Percentiles rank a stretch among this genome's conserved stretches.
phyloP scores from a whole-genome alignment of 345 rosid species.

The Lepidium africanum region DNA sequence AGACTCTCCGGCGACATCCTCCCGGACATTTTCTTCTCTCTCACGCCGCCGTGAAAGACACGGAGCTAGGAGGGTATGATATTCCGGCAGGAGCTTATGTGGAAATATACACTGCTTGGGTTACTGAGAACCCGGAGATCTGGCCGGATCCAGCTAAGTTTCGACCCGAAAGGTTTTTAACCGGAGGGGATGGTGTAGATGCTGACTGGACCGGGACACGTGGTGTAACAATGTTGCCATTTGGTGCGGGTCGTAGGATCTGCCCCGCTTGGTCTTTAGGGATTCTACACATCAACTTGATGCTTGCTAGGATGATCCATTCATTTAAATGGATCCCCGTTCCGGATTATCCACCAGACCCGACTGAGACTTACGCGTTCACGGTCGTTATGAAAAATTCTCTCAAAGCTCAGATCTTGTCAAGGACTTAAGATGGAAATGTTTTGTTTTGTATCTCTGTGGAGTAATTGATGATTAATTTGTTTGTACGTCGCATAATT shows the following conservation, averaged over 20 bases:
- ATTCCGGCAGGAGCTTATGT: constrained; percentile 60
- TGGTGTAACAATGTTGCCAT: constrained; percentile 72
- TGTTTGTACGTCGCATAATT: background rate
- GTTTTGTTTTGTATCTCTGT: background rate
- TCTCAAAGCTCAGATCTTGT: constrained; percentile 55
- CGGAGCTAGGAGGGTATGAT: constrained; percentile 68
- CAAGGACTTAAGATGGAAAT: constrained; percentile 32
- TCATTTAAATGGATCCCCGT: constrained; percentile 66
- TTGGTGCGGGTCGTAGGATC: constrained; percentile 89
- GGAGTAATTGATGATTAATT: background rate
- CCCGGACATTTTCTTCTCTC: constrained; percentile 89
- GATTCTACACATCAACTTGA: constrained; percentile 50
- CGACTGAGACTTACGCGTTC: constrained; percentile 78
- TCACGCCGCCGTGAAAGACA: constrained; percentile 58
- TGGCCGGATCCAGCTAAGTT: constrained; percentile 73
- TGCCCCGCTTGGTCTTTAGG: constrained; percentile 91
- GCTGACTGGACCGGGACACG: constrained; percentile 84
- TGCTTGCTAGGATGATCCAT: constrained; percentile 85
- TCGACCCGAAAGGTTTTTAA: constrained; percentile 76
- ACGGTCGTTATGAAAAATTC: constrained; percentile 91
- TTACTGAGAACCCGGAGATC: constrained; percentile 66
- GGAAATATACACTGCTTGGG: constrained; percentile 94
- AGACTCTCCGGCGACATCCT: constrained; percentile 90
- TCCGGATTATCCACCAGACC: constrained; percentile 63
- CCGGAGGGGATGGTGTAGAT: constrained; percentile 74